Percentiles rank a stretch among this genome's conserved stretches.
phyloP scores from a whole-genome alignment of 768 basidiomycete genomes.

The Punctularia strigosozonata region DNA sequence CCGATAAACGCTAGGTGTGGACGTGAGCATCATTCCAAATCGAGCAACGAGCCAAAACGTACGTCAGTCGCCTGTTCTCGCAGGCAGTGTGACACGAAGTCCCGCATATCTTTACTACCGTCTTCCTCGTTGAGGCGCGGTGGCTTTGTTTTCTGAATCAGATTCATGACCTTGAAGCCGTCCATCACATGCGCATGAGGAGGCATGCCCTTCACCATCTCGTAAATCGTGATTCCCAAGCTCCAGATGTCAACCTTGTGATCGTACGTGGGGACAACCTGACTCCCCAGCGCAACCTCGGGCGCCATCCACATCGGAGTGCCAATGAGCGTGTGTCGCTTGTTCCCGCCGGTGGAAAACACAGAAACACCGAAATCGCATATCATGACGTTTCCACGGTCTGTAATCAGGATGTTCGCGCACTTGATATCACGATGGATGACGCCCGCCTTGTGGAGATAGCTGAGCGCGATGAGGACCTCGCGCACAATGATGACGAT shows the following conservation, averaged over 20 bases:
- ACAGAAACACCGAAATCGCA: slow-evolving; percentile 99
- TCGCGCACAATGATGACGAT: slow-evolving; percentile 82
- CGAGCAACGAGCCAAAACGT: slow-evolving; percentile 11
- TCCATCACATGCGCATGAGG: slow-evolving; percentile 82
- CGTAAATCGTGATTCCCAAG: slow-evolving; percentile 89
- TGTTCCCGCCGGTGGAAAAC: slow-evolving; percentile 71
- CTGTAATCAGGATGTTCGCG: slow-evolving; percentile 88
- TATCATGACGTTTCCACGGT: slow-evolving; percentile 83
- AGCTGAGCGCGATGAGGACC: slow-evolving; percentile 74
- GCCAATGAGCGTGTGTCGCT: slow-evolving; percentile 92
- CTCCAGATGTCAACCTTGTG: slow-evolving; percentile 99
- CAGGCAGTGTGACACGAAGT: slow-evolving; percentile 77
- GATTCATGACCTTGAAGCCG: slow-evolving; percentile 75
- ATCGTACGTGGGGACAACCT: slow-evolving; percentile 82
- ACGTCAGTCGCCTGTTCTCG: slow-evolving; percentile 75
- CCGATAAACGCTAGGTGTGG: slow-evolving; percentile 58
- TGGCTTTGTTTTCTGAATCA: slow-evolving; percentile 79
- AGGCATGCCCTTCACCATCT: slow-evolving; percentile 94
- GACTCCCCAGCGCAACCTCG: slow-evolving; percentile 92
- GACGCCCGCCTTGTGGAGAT: slow-evolving; percentile 87
- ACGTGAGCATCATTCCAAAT: neutral
- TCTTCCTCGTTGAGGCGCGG: slow-evolving; percentile 69
- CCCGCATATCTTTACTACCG: slow-evolving; percentile 76
- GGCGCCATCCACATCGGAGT: slow-evolving; percentile 99
- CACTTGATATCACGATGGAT: slow-evolving; percentile 98